These are phyloP conservation scores for Crassisporium funariophilum DNA, from an alignment of 768 basidiomycete genomes.

Conservation along the genomic window DNA sequence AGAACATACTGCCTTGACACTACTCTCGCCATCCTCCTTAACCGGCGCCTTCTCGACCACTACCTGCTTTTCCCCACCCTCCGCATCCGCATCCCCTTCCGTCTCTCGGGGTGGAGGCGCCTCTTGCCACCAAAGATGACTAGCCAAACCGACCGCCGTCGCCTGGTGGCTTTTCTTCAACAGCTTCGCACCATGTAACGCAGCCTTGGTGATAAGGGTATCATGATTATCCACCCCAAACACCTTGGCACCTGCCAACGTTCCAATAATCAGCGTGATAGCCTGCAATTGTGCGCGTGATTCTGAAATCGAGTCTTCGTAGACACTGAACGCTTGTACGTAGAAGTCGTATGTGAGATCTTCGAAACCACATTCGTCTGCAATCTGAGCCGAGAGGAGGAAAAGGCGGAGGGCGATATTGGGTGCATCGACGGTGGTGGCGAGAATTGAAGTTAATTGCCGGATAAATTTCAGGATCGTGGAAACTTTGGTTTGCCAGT, in stretches of 20 bases:
- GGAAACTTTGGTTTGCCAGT: constrained; percentile 87
- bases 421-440: constrained; percentile 90
- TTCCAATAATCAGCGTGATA: constrained; percentile 94
- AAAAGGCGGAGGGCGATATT: constrained; percentile 92
- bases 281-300: constrained; percentile 94
- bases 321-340: constrained; percentile 96
- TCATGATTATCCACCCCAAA: constrained; percentile 96
- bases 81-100: constrained; percentile 39
- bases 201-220: constrained; percentile 98
- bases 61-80: constrained; percentile 34
- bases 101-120: constrained; percentile 45
- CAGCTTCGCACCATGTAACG: constrained; percentile 92
- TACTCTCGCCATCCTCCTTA: constrained; percentile 45
- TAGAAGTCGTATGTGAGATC: constrained; percentile 97
- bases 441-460: constrained; percentile 90
- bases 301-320: constrained; percentile 97
- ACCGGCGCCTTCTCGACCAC: constrained; percentile 40
- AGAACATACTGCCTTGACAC: constrained; percentile 49
- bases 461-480: constrained; percentile 92
- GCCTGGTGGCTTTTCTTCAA: constrained; percentile 99
- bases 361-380: constrained; percentile 94
- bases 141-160: constrained; percentile 90
- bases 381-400: constrained; percentile 92
- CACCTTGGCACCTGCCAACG: constrained; percentile 85
- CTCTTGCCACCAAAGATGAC: constrained; percentile 99